Evolutionary conservation across 1,139 yeast genomes (phyloP), one percentile per base, ranked within the genome.

Genomic region (Suhomyces coccinellae): DNA sequence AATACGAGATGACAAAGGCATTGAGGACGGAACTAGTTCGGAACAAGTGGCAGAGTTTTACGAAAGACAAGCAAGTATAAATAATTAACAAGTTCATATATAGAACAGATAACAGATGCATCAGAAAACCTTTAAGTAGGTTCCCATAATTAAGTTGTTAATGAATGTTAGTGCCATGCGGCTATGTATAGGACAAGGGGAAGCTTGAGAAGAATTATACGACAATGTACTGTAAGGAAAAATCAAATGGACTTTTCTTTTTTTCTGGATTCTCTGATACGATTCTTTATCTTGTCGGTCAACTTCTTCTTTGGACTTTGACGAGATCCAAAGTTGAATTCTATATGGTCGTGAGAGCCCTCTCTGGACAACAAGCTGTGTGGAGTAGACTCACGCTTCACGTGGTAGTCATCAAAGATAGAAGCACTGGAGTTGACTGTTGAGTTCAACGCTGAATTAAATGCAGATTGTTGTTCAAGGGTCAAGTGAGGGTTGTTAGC

Each of bases 1-100:
- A 49, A 71, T 87, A 13, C 76, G 99, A 60, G 97, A 88, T 29
- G 99, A 93, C 61, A 93, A 93, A 62, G 77, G 79, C 0, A 79
- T 86, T 0, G 96, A 90, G 55, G 97, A 93, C 60, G 95, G 96
- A 1, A 93, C 99, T 0, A 79, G 86, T 2, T 84, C 96, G 28
- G 87, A 87, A 15, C 96, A 91, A 64, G 83, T 93, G n/a, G 84
- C 89, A 5, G 97, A 91, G 58, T 83, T 93, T 64, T 93, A 91
- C 61, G 83, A 83, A 57, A 77, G 83, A 48, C 99, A 93, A 64
- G 83, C 87, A 2, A 68, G 58, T 53, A 49, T 71, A 9, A 58
- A 37, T 39, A 40, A 26, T 38, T 24, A 30, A 35, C 3, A 9
- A 27, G 35, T 32, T 28, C 17, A 26, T 35, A 31, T 20, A 27